A percentile compares a stretch with the other conserved stretches of the same genome.
Evolutionary conservation across 768 basidiomycete species (phyloP).

Genomic region (Termitomyces sp.): DNA sequence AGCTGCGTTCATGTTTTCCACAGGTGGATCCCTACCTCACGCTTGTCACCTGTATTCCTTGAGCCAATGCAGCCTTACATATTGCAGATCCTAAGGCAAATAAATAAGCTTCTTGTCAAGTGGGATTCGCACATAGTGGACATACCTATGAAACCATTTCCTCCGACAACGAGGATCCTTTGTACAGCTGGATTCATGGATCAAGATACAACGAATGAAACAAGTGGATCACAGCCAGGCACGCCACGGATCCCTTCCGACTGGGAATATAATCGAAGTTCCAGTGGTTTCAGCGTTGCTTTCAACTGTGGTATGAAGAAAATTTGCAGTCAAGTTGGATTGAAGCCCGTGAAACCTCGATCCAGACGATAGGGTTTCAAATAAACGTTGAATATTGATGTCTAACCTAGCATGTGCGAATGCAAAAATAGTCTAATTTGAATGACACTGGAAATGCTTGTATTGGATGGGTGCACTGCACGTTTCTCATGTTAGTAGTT

Average conservation of each 20-base stretch:
- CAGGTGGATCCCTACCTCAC: conserved; percentile 58
- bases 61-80: conserved; percentile 81
- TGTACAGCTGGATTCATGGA: conserved; percentile 35
- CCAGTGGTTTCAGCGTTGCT: too few relatives aligned
- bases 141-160: conserved; percentile 93
- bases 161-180: conserved; percentile 92
- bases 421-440: neutral
- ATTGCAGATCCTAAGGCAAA: conserved; percentile 77
- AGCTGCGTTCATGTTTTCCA: neutral
- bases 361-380: too few relatives aligned
- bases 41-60: conserved; percentile 85
- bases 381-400: too few relatives aligned
- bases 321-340: too few relatives aligned
- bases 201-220: neutral
- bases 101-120: conserved; percentile 1
- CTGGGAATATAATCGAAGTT: neutral
- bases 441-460: neutral
- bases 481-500: conserved; percentile 2
- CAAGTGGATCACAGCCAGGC: neutral
- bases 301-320: too few relatives aligned
- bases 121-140: neutral
- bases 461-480: conserved; percentile 4
- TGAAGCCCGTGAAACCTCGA: too few relatives aligned
- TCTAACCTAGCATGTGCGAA: too few relatives aligned
- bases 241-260: neutral